phyloP scores from a whole-genome alignment of 352 stramenopile species.

The Globisporangium middletonii region DNA sequence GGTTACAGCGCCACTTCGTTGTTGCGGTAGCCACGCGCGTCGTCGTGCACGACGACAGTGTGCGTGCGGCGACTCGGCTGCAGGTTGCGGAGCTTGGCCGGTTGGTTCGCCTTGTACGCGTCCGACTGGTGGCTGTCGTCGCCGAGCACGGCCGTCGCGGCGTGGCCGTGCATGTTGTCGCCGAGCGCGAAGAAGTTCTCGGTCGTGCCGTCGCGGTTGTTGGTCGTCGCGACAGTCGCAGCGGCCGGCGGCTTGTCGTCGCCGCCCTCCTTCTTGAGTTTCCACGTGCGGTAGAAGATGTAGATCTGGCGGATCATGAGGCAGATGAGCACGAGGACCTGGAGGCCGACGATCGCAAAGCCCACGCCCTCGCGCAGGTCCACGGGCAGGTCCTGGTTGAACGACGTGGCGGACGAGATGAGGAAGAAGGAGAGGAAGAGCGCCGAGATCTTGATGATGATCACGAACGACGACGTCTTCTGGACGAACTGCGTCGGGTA shows the following conservation, averaged over 20 bases:
- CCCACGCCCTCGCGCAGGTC: conserved; percentile 69
- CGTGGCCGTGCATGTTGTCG: conserved; percentile 15
- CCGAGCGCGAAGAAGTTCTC: conserved; percentile 47
- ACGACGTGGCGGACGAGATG: conserved; percentile 59
- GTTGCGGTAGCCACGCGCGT: conserved; percentile 19
- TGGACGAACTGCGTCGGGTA: conserved; percentile 80
- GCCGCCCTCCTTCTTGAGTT: conserved; percentile 52
- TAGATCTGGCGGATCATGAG: conserved; percentile 82
- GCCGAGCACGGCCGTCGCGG: conserved; percentile 30
- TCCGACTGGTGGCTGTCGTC: conserved; percentile 17
- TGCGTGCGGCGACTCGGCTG: conserved; percentile 19
- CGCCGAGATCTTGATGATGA: conserved; percentile 87
- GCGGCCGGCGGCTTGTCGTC: conserved; percentile 46
- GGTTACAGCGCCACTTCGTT: conserved; percentile 39
- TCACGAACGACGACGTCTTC: conserved; percentile 83
- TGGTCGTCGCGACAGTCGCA: conserved; percentile 32
- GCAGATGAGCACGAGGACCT: conserved; percentile 75
- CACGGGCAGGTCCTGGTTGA: conserved; percentile 61
- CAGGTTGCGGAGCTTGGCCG: conserved; percentile 11
- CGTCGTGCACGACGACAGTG: conserved; percentile 22
- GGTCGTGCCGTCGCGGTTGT: conserved; percentile 32
- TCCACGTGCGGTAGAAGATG: conserved; percentile 86
- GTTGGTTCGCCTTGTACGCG: conserved; percentile 5
- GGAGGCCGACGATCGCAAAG: conserved; percentile 75
- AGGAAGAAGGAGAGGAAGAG: conserved; percentile 81